Evolutionary conservation across 176 grass and related monocot genomes (phyloP).

Genomic region (Aegilops longissima): DNA sequence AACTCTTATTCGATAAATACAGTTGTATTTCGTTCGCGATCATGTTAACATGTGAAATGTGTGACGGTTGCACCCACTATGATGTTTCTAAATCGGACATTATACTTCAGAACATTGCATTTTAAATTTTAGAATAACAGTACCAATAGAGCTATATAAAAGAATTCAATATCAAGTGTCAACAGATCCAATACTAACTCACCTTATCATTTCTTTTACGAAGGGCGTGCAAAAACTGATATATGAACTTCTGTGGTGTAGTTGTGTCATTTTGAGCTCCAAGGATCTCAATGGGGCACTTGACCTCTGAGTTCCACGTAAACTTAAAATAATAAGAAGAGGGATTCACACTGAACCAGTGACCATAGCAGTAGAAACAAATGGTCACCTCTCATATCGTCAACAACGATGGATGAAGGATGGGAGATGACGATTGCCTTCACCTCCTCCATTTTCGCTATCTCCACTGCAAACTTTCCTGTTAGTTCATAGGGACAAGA

Average conservation of each 20-base stretch:
- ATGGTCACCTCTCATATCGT: background rate
- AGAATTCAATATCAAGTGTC: too few species aligned
- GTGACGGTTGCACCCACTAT: too few species aligned
- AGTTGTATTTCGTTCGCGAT: too few species aligned
- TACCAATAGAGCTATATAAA: too few species aligned
- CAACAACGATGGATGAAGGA: background rate
- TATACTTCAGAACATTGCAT: too few species aligned
- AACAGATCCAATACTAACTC: background rate
- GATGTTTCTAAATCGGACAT: too few species aligned
- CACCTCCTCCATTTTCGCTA: background rate
- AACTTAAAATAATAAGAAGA: background rate
- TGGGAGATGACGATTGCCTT: background rate
- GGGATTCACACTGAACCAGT: background rate
- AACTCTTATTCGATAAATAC: too few species aligned
- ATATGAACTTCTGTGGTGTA: conserved; percentile 8
- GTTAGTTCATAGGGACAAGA: background rate
- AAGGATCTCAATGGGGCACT: conserved; percentile 37
- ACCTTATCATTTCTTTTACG: background rate
- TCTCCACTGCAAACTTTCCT: conserved; percentile 11
- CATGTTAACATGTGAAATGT: too few species aligned
- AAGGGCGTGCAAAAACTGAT: background rate
- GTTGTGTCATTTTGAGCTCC: conserved; percentile 22
- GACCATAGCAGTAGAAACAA: background rate
- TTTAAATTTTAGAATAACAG: too few species aligned
- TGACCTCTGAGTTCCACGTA: background rate